Evolutionary conservation across 2,329 filamentous ascomycete species (phyloP).

Genomic region (Lanzia echinophila): DNA sequence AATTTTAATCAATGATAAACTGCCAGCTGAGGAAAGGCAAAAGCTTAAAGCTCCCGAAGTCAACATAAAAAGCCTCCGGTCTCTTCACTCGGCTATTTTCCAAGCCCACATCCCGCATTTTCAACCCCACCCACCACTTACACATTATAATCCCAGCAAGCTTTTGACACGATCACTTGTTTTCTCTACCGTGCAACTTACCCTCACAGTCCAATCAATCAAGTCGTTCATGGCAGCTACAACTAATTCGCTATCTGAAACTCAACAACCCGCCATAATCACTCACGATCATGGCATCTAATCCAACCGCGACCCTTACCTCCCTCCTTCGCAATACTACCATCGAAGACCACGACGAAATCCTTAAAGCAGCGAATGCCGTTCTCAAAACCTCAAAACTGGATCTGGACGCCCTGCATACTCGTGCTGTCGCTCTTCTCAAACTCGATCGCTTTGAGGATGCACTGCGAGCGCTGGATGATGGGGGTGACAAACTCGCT

Average conservation of each 20-base stretch:
- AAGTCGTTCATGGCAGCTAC: background rate
- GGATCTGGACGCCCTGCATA: conserved; percentile 55
- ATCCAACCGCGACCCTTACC: conserved; percentile 27
- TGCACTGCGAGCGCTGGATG: conserved; percentile 61
- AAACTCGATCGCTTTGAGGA: conserved; percentile 80
- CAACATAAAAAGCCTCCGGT: too few species aligned
- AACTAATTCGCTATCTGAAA: background rate
- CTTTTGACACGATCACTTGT: conserved; percentile 4
- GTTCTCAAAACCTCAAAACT: conserved; percentile 55
- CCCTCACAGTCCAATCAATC: background rate
- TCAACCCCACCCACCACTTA: background rate
- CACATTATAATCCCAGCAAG: background rate
- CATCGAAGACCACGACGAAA: conserved; percentile 66
- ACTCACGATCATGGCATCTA: conserved; percentile 24
- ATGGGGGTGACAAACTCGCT: conserved; percentile 54
- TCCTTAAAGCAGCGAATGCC: conserved; percentile 57
- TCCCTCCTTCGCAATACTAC: conserved; percentile 43
- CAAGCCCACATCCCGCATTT: background rate
- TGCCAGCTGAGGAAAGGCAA: too few species aligned
- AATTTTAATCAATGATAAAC: too few species aligned
- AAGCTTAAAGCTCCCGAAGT: too few species aligned
- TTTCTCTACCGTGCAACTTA: background rate
- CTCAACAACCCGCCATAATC: background rate
- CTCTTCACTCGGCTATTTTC: background rate
- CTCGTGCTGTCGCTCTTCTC: conserved; percentile 66